These are phyloP conservation scores for Monosporascus cannonballus DNA, from an alignment of 2,329 filamentous ascomycete species.

Conservation along the genomic window DNA sequence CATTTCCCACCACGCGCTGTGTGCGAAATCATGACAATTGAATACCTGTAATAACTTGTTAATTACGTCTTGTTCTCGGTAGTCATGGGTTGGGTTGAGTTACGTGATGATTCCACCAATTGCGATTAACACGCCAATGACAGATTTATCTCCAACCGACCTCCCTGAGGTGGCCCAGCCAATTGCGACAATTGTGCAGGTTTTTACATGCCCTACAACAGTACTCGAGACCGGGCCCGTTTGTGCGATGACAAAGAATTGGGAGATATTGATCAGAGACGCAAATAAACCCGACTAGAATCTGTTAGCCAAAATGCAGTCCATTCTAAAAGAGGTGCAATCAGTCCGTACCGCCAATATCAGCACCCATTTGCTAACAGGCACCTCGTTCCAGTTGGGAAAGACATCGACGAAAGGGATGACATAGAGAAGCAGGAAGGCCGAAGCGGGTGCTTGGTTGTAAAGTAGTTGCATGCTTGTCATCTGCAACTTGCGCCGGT, in stretches of 20 bases:
- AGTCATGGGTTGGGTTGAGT: conserved; percentile 15
- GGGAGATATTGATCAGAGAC: conserved; percentile 58
- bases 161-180: conserved; percentile 54
- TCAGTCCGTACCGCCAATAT: conserved; percentile 47
- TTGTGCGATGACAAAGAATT: conserved; percentile 57
- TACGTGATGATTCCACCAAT: conserved; percentile 52
- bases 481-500: conserved; percentile 59
- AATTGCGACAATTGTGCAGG: conserved; percentile 57
- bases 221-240: conserved; percentile 59
- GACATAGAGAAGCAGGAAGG: conserved; percentile 56
- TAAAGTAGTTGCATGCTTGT: conserved; percentile 64
- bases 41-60: conserved; percentile 33
- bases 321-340: not conserved
- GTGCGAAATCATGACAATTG: conserved; percentile 40
- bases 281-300: conserved; percentile 56
- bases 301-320: conserved; percentile 9
- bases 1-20: conserved; percentile 22
- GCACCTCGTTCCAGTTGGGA: conserved; percentile 48
- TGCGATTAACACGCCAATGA: conserved; percentile 49
- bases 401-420: conserved; percentile 62
- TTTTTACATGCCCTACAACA: conserved; percentile 61
- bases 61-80: not conserved
- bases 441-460: conserved; percentile 60
- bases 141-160: conserved; percentile 48
- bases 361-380: conserved; percentile 48